These are phyloP conservation scores for Penicillium sclerotigenum DNA, from an alignment of 2,329 filamentous ascomycete genomes.

Conservation along the genomic window DNA sequence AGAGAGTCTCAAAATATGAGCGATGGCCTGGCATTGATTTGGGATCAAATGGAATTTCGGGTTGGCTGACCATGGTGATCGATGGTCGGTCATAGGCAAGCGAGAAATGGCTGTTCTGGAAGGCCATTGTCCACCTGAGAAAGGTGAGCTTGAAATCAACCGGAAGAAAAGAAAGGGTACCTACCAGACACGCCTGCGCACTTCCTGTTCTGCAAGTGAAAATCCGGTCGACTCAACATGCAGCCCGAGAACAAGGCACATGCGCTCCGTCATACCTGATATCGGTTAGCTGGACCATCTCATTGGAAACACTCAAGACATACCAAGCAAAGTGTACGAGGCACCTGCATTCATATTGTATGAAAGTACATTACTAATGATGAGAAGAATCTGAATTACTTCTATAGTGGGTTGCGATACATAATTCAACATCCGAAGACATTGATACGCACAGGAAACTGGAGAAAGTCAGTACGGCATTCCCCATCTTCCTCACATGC, in stretches of 20 bases:
- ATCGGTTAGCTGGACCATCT: constrained; percentile 17
- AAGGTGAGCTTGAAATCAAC: not conserved
- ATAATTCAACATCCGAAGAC: constrained; percentile 62
- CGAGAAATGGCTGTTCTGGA: constrained; percentile 60
- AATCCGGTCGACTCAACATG: constrained; percentile 54
- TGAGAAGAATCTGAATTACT: constrained; percentile 59
- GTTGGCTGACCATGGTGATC: constrained; percentile 50
- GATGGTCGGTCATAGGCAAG: constrained; percentile 59
- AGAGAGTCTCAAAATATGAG: constrained; percentile 56
- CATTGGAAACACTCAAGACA: constrained; percentile 9
- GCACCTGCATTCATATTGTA: constrained; percentile 65
- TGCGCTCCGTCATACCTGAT: constrained; percentile 37
- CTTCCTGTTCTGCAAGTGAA: constrained; percentile 43
- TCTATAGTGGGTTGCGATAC: constrained; percentile 59
- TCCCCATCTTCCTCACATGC: not conserved
- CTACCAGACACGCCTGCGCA: constrained; percentile 40
- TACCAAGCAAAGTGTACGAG: constrained; percentile 58
- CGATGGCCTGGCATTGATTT: constrained; percentile 51
- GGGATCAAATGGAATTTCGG: constrained; percentile 47
- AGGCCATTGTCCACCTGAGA: constrained; percentile 55
- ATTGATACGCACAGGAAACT: constrained; percentile 65
- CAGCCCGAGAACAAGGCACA: constrained; percentile 58
- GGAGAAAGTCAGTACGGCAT: constrained; percentile 16
- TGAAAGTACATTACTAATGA: constrained; percentile 61
- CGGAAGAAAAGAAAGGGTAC: constrained; percentile 1